Percentiles rank a stretch among this genome's conserved stretches.
phyloP scores from a whole-genome alignment of 768 basidiomycete genomes.

The Mycena chlorophos region DNA sequence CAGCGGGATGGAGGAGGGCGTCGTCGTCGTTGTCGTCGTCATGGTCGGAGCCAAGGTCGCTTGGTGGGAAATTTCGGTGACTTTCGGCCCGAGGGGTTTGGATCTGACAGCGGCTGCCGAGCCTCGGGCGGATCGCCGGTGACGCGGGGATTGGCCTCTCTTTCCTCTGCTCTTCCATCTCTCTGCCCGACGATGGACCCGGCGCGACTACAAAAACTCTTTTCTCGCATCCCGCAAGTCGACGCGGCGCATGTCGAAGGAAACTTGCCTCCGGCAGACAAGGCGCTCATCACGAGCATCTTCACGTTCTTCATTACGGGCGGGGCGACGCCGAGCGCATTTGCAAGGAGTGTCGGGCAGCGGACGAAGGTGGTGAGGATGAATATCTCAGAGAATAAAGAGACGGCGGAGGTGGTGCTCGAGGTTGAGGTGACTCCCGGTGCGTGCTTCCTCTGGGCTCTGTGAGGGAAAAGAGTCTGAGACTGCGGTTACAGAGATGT shows the following conservation, averaged over 20 bases:
- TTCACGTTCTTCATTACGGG: background rate
- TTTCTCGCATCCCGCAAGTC: background rate
- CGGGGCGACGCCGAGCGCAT: background rate
- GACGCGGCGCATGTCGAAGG: background rate
- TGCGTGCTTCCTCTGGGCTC: background rate
- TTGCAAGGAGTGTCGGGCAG: background rate
- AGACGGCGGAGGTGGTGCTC: background rate
- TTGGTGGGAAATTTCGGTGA: too few relatives aligned
- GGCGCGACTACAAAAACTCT: background rate
- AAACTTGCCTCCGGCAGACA: background rate
- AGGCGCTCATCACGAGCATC: background rate
- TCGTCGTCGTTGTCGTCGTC: too few relatives aligned
- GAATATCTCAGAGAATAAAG: background rate
- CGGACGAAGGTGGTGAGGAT: background rate
- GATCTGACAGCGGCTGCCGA: too few relatives aligned
- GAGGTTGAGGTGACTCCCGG: background rate
- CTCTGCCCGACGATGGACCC: background rate
- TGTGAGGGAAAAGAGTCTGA: background rate
- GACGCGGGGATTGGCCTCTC: too few relatives aligned
- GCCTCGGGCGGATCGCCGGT: too few relatives aligned
- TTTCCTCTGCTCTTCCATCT: background rate
- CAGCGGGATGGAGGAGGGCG: too few relatives aligned
- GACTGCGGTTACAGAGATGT: slow-evolving; percentile 17
- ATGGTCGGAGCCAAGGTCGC: too few relatives aligned
- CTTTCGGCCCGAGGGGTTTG: too few relatives aligned